Evolutionary conservation across 2,329 filamentous ascomycete genomes (phyloP), one percentile per base, ranked within the genome.

Genomic region (Didymellaceae sp.): DNA sequence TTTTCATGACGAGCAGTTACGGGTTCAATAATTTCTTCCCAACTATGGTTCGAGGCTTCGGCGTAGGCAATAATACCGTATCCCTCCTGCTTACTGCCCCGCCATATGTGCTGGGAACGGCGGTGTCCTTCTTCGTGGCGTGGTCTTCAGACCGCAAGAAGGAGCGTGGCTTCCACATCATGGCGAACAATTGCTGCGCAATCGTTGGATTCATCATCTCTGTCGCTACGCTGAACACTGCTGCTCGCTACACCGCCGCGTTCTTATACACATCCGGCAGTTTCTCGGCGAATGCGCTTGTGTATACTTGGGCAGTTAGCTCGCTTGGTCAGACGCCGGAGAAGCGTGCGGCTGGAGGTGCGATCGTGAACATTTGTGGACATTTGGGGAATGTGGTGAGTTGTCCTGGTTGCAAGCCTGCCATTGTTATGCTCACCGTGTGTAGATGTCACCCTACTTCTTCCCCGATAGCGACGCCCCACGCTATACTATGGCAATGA

Each of bases 361-460:
- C 73, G 1, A 67, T 77, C 0, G 65, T 75, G 16, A 75, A 75
- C 35, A 61, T 76, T 6, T 54, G 74, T 14, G 65, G 64, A 0
- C 72, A 76, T 37, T 37, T 77, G 1, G 74, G 72, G 0, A 76
- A 72, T 7, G 67, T 77, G n/a, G 41, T 44, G 14, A 35, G 41
- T 35, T 14, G 2, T 8, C n/a, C 16, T n/a, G 1, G 16, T 10
- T 9, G 3, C 16, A 16, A 22, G 13, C 9, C 17, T 2, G 6
- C 13, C 6, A 10, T 25, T n/a, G 25, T 10, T 7, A 3, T n/a
- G 6, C 26, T 31, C 38, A 2, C 6, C 22, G 6, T 13, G 11
- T 28, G 8, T 16, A 44, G 41, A 73, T 68, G 50, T 70, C 65
- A 1, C 75, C 75, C 2, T 77, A 75, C 40, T 76, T 76, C 48